phyloP scores from a whole-genome alignment of 2,329 filamentous ascomycete species.

The Chaetomium sp. region DNA sequence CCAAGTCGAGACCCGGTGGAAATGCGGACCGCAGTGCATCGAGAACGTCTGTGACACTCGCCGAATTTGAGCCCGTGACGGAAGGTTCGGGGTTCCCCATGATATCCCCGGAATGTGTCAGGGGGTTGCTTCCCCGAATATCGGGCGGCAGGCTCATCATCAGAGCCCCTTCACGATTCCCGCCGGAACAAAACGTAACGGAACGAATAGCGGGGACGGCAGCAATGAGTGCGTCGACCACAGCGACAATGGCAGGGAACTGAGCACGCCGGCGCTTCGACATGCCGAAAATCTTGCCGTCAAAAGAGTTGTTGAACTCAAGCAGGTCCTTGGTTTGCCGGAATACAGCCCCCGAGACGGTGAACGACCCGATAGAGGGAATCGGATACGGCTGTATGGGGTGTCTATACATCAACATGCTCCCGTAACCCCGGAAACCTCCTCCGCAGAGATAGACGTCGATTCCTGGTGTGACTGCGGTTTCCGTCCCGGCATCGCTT shows the following conservation, averaged over 20 bases:
- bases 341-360: conserved; percentile 64
- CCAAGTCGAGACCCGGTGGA: conserved; percentile 44
- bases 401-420: conserved; percentile 81
- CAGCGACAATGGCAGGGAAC: conserved; percentile 79
- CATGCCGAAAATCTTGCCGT: conserved; percentile 70
- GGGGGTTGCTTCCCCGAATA: conserved; percentile 65
- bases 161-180: conserved; percentile 81
- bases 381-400: conserved; percentile 77
- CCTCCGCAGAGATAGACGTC: conserved; percentile 86
- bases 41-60: conserved; percentile 43
- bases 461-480: conserved; percentile 48
- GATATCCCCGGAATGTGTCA: conserved; percentile 41
- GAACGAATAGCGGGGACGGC: conserved; percentile 70
- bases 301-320: conserved; percentile 50
- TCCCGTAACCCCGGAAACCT: conserved; percentile 88
- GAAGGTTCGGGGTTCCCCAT: background rate
- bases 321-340: conserved; percentile 55
- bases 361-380: conserved; percentile 78
- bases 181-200: conserved; percentile 81
- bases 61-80: conserved; percentile 30
- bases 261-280: conserved; percentile 78
- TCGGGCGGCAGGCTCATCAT: conserved; percentile 67
- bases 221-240: conserved; percentile 73
- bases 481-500: conserved; percentile 40
- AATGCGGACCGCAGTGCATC: conserved; percentile 46